Base-by-base conservation (phyloP, 2,329 filamentous ascomycete genomes). In the Cordyceps pruinosa region DNA sequence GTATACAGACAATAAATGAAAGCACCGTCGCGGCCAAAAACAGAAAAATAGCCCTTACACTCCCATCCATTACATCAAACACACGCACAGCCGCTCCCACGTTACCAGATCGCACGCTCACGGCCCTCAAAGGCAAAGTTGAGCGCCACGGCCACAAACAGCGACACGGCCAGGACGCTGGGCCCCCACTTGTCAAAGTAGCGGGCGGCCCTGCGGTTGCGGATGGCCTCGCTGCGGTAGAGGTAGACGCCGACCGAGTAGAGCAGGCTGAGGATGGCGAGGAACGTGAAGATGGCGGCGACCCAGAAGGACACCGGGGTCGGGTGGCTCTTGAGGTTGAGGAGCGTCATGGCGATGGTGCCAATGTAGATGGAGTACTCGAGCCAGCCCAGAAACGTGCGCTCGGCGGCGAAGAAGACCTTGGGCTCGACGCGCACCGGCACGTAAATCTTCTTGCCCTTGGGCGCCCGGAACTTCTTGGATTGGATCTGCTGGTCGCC, bases 361-460 rank as follows among this genome's bases (percentile, higher is more conserved):
- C 90, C 90, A 55, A 99, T 86, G 68, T 97, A 92, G 67, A 97
- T 96, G 50, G 89, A 93, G 73, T 96, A 97, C 72, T 99, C 93
- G 66, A 99, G 88, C 88, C 94, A 99, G 61, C 90, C 89, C 58
- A 99, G 81, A 74, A 97, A 99, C 1, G 94, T 99, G 62, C 94
- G 84, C 73, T 99, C 94, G 1, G 91, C 92, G 23, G 94, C 94
- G 69, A 99, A 96, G 72, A 91, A 96, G 51, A 99, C 94, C 75
- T 99, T 99, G 34, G 94, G 94, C 72, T 99, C 94, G 34, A 99
- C 92, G 49, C 94, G 86, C 56, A 97, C 87, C 15, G 93, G 93
- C 25, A 99, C 94, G 66, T 97, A 93, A 59, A 99, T 97, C 71
- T 89, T 89, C 83, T 92, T 93, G 55, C 89, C 89, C 70, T 84